Base-by-base conservation (phyloP, 2,329 filamentous ascomycete genomes). In the Cladosporium sp. region DNA sequence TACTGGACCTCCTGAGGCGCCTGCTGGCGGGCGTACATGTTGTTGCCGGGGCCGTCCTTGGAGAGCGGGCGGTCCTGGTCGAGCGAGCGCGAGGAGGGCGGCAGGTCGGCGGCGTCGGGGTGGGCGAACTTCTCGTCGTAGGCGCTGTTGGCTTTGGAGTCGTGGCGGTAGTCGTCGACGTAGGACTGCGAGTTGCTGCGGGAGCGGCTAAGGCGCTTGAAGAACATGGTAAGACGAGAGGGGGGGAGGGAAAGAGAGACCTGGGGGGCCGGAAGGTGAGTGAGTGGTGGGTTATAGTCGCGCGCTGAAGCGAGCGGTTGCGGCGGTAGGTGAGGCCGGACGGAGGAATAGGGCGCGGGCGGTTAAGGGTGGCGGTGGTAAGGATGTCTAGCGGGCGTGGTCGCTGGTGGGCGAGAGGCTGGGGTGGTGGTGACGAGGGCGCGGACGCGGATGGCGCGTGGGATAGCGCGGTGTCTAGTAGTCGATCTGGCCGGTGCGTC, bases 141-240 rank as follows among this genome's bases (percentile, higher is more conserved):
- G 62, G 63, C 65, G 41, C 68, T 68, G 65, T 74, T 74, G 61
- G 66, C 66, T 56, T 68, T 70, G 59, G 58, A 62, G 61, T 69
- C 67, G 68, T 73, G 70, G 46, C 61, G 55, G 50, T 68, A 62
- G 66, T 72, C 69, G 59, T 77, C 74, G 58, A 77, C 70, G 71
- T 77, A 77, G 61, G 67, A 71, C 61, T 76, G 74, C 53, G 68
- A 68, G 67, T 76, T 75, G 63, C 66, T 70, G 61, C 75, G 73
- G 52, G 69, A 67, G 56, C 74, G 60, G 53, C 63, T 67, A 42
- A 70, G 70, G 58, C 74, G 73, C 64, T 75, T 76, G 73, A 76
- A 75, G 70, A 77, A 75, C 74, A 66, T 70, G 66, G 64, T 62
- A 46, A 46, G 52, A 54, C 55, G 54, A 54, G 50, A 56, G 52